Conservation (phyloP, 768 basidiomycete species). For the Mycena metata region DNA sequence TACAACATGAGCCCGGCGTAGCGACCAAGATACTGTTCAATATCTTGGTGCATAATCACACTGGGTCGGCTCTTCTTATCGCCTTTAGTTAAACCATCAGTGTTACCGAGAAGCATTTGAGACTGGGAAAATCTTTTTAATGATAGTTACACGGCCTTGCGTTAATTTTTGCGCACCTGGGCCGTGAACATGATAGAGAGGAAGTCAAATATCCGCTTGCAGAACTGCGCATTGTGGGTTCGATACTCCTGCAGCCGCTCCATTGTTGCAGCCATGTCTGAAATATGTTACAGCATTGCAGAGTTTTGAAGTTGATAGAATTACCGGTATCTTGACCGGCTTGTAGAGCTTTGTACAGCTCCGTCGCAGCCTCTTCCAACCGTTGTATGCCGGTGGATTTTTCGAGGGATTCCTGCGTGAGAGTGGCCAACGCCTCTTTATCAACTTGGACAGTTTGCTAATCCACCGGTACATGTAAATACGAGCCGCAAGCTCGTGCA, state of each 20-base stretch:
- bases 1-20: slow-evolving; percentile 94
- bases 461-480: background rate
- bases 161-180: slow-evolving; percentile 67
- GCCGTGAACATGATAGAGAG: slow-evolving; percentile 92
- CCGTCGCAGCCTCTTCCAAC: slow-evolving; percentile 85
- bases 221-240: slow-evolving; percentile 92
- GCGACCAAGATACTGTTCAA: slow-evolving; percentile 88
- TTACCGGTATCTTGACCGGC: slow-evolving; percentile 90
- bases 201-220: slow-evolving; percentile 91
- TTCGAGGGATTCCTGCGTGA: slow-evolving; percentile 93
- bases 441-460: slow-evolving; percentile 98
- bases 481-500: slow-evolving; percentile 2
- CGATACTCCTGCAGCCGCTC: slow-evolving; percentile 92
- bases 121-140: slow-evolving; percentile 57
- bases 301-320: slow-evolving; percentile 30
- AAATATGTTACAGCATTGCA: slow-evolving; percentile 25
- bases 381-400: slow-evolving; percentile 79
- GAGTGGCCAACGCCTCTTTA: slow-evolving; percentile 74
- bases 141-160: slow-evolving; percentile 9
- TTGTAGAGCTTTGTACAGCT: slow-evolving; percentile 95
- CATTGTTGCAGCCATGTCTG: slow-evolving; percentile 98
- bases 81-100: slow-evolving; percentile 65
- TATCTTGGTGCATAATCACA: slow-evolving; percentile 73
- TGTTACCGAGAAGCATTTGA: slow-evolving; percentile 76
- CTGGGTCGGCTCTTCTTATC: slow-evolving; percentile 59